Evolutionary conservation across 768 basidiomycete species (phyloP), one percentile per base, ranked within the genome.

Genomic region (Russula olivacea): DNA sequence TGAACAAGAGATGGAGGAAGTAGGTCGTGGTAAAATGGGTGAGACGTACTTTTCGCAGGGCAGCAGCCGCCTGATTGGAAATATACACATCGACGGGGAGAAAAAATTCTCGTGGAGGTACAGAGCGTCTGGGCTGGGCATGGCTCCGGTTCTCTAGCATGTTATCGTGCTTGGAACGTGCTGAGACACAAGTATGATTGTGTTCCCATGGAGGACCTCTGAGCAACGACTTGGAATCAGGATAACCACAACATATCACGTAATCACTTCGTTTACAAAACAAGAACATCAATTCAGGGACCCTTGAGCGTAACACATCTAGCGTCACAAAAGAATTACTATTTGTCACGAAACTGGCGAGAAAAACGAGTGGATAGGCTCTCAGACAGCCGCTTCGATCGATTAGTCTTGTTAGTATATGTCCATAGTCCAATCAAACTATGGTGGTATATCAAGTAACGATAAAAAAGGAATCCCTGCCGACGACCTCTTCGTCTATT

Each of bases 51-150:
- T 68, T 68, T 59, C 66, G 58, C 32, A 68, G 30, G 32, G 65
- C 65, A n/a, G 67, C 56, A 12, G 65, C 66, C 5, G 67, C 61
- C 38, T 68, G 66, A 51, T 57, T 58, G 40, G 67, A 68, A 19
- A 68, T 61, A 61, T 68, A 68, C 15, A 68, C 66, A 48, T 68
- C 66, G n/a, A 64, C 55, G 19, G 58, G 61, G 15, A 68, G 49
- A 49, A 63, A 68, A 40, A 66, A 51, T 50, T 68, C 68, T n/a
- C 61, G 40, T 9, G 64, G 60, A 12, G 34, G n/a, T 17, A 21
- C 41, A 30, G 61, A 19, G 56, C 56, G 61, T 34, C 45, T 48
- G 34, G 49, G 32, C 32, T 59, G 52, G 21, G 59, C 50, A 63
- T 57, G 59, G 34, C 32, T 55, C 61, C 56, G 41, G 38, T 21